A percentile compares a stretch with the other conserved stretches of the same genome.
These are phyloP conservation scores for Tephrocybe sp. DNA, from an alignment of 768 basidiomycete genomes.

Conservation along the genomic window DNA sequence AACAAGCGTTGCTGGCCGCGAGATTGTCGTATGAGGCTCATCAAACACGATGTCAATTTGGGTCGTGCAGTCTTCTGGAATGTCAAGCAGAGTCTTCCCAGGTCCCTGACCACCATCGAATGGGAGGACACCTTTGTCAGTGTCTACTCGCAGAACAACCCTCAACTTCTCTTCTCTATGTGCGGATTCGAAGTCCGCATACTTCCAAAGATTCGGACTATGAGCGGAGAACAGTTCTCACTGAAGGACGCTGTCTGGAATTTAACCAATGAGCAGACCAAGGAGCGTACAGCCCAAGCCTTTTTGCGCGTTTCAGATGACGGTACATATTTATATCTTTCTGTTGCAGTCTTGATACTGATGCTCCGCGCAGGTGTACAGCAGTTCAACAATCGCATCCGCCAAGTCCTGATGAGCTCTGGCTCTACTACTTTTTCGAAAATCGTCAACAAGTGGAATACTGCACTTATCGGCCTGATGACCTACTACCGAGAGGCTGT, in stretches of 20 bases:
- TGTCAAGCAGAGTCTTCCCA: conserved; percentile 93
- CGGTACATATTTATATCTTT: conserved; percentile 39
- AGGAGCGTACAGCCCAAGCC: conserved; percentile 96
- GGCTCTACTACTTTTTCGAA: conserved; percentile 99
- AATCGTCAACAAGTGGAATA: conserved; percentile 99
- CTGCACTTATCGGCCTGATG: conserved; percentile 93
- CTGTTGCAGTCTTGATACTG: conserved; percentile 1
- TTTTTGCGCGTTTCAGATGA: conserved; percentile 98
- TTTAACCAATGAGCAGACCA: conserved; percentile 93
- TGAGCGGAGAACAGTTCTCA: conserved; percentile 96
- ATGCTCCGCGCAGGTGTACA: conserved; percentile 64
- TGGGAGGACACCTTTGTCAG: conserved; percentile 99
- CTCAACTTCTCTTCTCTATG: conserved; percentile 97
- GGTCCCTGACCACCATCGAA: conserved; percentile 96
- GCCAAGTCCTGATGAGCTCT: conserved; percentile 97
- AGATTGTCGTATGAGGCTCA: conserved; percentile 97
- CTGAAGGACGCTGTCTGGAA: conserved; percentile 97
- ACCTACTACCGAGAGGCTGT: conserved; percentile 98
- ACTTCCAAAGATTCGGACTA: conserved; percentile 92
- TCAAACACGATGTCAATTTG: conserved; percentile 99
- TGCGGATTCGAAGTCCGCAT: conserved; percentile 99
- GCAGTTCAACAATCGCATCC: conserved; percentile 96
- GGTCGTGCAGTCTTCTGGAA: conserved; percentile 99
- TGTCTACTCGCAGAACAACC: conserved; percentile 97
- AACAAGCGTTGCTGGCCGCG: conserved; percentile 99